Evolutionary conservation across 768 basidiomycete species (phyloP), one percentile per base, ranked within the genome.

Genomic region (Udeniomyces megalosporus): DNA sequence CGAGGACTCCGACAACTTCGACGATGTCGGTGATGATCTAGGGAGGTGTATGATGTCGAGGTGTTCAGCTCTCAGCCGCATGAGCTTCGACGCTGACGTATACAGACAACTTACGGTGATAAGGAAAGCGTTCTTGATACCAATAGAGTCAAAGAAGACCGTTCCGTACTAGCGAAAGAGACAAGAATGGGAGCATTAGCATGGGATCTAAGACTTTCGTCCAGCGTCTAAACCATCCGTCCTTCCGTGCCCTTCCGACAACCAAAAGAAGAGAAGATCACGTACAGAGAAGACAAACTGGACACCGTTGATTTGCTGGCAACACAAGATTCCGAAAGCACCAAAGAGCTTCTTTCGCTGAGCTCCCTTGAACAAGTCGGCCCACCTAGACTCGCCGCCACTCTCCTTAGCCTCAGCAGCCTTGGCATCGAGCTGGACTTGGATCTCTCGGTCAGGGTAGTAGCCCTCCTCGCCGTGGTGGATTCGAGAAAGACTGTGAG

Each of bases 231-330:
- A n/a, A n/a, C n/a, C n/a, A n/a, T n/a, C n/a, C n/a, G n/a, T n/a
- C n/a, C n/a, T n/a, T n/a, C n/a, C n/a, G n/a, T n/a, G n/a, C n/a
- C n/a, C n/a, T n/a, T n/a, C n/a, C n/a, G n/a, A n/a, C n/a, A n/a
- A n/a, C n/a, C n/a, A n/a, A n/a, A n/a, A n/a, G n/a, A n/a, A n/a
- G n/a, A n/a, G n/a, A n/a, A n/a, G n/a, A n/a, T n/a, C n/a, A n/a
- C n/a, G n/a, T n/a, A n/a, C n/a, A 11, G 60, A 61, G 62, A 70
- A 71, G 63, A 74, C 70, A 69, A 74, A 74, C 62, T 74, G 72
- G 17, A 71, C 71, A 49, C 71, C 71, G 5, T 67, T 68, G 60
- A 74, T 74, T 53, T 68, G 67, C 55, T 72, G 71, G 56, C 71
- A 71, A 42, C 69, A 67, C 12, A 74, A 62, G 54, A 74, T 73